Evolutionary conservation across 352 stramenopile species (phyloP), one percentile per base, ranked within the genome.

Genomic region (Blastocystis sp.): DNA sequence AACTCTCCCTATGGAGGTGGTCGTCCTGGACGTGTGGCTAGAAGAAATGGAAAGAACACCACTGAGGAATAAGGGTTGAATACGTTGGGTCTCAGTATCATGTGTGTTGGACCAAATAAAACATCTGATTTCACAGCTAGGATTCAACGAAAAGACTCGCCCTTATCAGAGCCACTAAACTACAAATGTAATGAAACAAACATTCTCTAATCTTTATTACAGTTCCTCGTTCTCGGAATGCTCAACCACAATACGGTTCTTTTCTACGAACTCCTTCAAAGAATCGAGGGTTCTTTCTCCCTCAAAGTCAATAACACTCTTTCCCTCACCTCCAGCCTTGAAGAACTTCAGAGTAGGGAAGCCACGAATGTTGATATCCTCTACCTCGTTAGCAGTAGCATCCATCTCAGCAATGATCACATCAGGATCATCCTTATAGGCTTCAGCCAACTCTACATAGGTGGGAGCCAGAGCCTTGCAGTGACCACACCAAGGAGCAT

Each of bases 301-400:
- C 56, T 88, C 67, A 65, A 87, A 90, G 59, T 88, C 74, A 11
- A 90, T 75, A 9, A 59, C 27, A 46, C 43, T 78, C 39, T 89
- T 75, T 19, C 39, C 27, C 1, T 87, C 37, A 37, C 58, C 65
- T 69, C 83, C 88, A 56, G 88, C 93, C 58, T 93, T 93, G 92
- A 97, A 97, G 90, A 97, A 97, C 75, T 96, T 91, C 54, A 98
- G 90, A 63, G 95, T 97, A 49, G 95, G 95, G 93, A 97, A 97
- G 37, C 94, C 94, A 77, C 92, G 91, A 87, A 98, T 92, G 49
- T 95, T 91, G 39, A 97, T 92, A 90, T 94, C 90, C 90, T 97
- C 94, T 39, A 98, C 91, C 89, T 98, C 95, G 91, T 98, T 98
- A 71, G 93, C 93, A 1, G 94, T 97, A 46, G 93, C 91, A 89